Evolutionary conservation across 345 rosid species (phyloP), one percentile per base, ranked within the genome.

Genomic region (Eucalyptus globulus): DNA sequence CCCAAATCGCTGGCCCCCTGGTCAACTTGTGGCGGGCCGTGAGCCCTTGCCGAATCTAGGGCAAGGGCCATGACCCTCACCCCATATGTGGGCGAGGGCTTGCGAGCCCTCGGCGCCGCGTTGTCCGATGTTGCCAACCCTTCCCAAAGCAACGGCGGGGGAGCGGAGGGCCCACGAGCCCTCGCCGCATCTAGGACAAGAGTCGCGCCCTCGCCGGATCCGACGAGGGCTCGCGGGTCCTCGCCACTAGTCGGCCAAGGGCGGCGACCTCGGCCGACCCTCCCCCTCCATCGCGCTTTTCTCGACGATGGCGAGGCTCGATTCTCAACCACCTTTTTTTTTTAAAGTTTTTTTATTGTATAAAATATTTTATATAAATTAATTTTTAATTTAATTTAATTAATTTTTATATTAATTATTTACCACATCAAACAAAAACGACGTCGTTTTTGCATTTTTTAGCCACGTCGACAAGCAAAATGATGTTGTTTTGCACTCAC

Each of bases 141-240:
- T 49, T 13, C 50, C 15, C 2, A 1, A 14, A n/a, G n/a, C 1
- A 2, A 49, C 0, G 1, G 2, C 14, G 5, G 1, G 50, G 0
- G 4, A 15, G 50, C 15, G 14, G 2, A 49, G 50, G 14, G 50
- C 50, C 6, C 1, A 5, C 50, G 1, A 5, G 6, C 15, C 50
- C 50, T 49, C 5, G 0, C 50, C 15, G 1, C 0, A 49, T 49
- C 2, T 45, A 45, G 12, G 49, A 11, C 12, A 45, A 45, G 49
- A 10, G 11, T 10, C 1, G 49, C 2, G 15, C 15, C 50, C 50
- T 49, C 5, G 0, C 50, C 15, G 1, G 0, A 49, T 49, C 2
- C 2, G 0, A 6, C 1, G 1, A 49, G 5, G 6, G 50, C 50
- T 49, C 15, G 4, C 0, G 4, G 50, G 50, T 49, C 50, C 50